A percentile compares a stretch with the other conserved stretches of the same genome.
Evolutionary conservation across 495 filamentous ascomycete genomes (phyloP).

Genomic region (Annulohypoxylon bovei): DNA sequence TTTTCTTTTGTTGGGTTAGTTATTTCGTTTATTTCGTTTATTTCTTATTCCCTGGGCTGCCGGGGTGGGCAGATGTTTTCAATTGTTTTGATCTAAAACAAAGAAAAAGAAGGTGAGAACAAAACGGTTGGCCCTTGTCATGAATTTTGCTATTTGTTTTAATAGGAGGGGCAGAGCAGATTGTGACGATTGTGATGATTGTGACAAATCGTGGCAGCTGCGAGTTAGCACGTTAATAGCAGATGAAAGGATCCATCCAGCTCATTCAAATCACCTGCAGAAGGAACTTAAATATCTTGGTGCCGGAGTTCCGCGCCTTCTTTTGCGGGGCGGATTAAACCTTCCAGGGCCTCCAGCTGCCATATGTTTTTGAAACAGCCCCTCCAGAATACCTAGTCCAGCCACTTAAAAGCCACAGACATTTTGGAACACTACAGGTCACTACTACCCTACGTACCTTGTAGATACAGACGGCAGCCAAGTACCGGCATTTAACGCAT

Average conservation of each 20-base stretch:
- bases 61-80: constrained; percentile 16
- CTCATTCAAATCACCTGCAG: constrained; percentile 35
- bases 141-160: constrained; percentile 6
- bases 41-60: background rate
- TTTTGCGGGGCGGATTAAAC: constrained; percentile 24
- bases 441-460: background rate
- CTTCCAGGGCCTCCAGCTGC: constrained; percentile 13
- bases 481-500: constrained; percentile 15
- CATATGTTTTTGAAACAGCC: background rate
- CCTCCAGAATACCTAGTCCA: constrained; percentile 8
- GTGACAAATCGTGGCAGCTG: background rate
- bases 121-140: constrained; percentile 10
- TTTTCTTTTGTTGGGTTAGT: background rate
- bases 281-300: constrained; percentile 37
- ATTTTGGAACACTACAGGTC: background rate
- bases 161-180: constrained; percentile 22
- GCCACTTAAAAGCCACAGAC: constrained; percentile 31
- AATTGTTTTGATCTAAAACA: constrained; percentile 16
- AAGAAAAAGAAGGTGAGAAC: background rate
- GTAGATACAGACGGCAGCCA: background rate
- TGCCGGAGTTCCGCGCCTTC: constrained; percentile 37
- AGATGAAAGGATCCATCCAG: constrained; percentile 20
- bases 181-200: background rate
- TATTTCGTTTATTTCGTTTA: constrained; percentile 3
- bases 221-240: background rate